Base-by-base conservation (phyloP, 2,329 filamentous ascomycete species). In the Calonectria hawksworthii region DNA sequence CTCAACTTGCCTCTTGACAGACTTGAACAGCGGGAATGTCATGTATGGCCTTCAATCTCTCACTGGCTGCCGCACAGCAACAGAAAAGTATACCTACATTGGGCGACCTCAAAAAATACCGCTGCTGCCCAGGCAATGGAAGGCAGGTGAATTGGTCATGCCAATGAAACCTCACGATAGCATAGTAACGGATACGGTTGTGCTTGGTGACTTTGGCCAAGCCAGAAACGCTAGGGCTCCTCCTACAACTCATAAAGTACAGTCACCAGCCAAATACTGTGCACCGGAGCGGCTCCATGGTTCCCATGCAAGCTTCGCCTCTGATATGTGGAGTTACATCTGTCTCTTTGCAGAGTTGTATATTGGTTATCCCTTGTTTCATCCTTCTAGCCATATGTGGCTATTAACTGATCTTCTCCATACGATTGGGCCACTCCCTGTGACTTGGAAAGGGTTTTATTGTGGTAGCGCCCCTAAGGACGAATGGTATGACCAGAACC, bases 241-340 rank as follows among this genome's bases (percentile, higher is more conserved):
- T 47, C 66, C 65, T 10, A 26, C 14, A 14, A 10, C 18, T 41
- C 36, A 64, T n/a, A 75, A 70, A 50, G 51, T 72, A 41, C 73
- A 76, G 23, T 68, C 68, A 34, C 76, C 74, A 28, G 51, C 74
- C 28, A 70, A 36, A 1, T 78, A 74, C 44, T 76, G 74, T 65
- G 74, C 74, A 26, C 76, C 70, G 6, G 76, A 78, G 68, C 73
- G 68, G 51, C 16, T 74, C 16, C 74, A 78, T 36, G 59, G 44
- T 34, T n/a, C 13, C 3, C 32, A 64, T 54, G 72, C 67, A 36
- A 78, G 52, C 32, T 73, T 73, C 54, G 70, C 75, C 14, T 68
- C 70, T n/a, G 75, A 76, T 61, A 75, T 75, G 30, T 77, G 73
- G 73, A 77, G 73, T 51, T 77, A 74, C 34, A 74, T 75, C 36